Evolutionary conservation across 1,284 basidiomycete species (phyloP), one percentile per base, ranked within the genome.

Genomic region (Malassezia vespertilionis): DNA sequence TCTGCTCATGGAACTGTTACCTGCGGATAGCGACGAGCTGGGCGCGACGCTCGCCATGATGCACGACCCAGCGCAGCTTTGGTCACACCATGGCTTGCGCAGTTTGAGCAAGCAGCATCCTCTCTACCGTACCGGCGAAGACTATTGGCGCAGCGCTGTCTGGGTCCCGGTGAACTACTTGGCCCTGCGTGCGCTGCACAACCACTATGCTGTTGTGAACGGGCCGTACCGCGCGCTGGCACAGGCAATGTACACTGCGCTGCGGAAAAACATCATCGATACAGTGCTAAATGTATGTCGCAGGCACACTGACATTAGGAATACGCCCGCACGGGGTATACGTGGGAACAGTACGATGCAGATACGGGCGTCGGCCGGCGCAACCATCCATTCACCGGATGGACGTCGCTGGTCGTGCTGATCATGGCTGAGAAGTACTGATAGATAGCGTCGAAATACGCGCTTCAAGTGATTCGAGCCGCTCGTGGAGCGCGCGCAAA

Each of bases 121-220:
- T n/a, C 78, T 83, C 45, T 95, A 87, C 60, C 89, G 88, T 14
- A 75, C 81, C 61, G 89, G 83, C 41, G 90, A 95, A 69, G 86
- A 93, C 72, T 95, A 95, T 72, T 95, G 89, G 89, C 82, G 83
- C 61, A 88, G 89, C 2, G 86, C 90, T 2, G 83, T 95, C 44
- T 95, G 89, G 89, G 78, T 93, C 23, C 89, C 86, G 68, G 88
- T 95, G 82, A 93, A 95, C 72, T 95, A 88, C 67, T 77, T 95
- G 56, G 80, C 81, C 15, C 74, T 95, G 43, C 76, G 79, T 20
- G 80, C 86, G 6, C 72, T 93, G 48, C 76, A 86, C 66, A 58
- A 88, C 83, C 83, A 78, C 27, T 93, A 93, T 64, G 81, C 79
- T 5, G 76, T 75, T 5, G 75, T 82, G 54, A 76, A 79, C n/a